These are phyloP conservation scores for Rhexocercosporidium sp. DNA, from an alignment of 2,329 filamentous ascomycete genomes.

Conservation along the genomic window DNA sequence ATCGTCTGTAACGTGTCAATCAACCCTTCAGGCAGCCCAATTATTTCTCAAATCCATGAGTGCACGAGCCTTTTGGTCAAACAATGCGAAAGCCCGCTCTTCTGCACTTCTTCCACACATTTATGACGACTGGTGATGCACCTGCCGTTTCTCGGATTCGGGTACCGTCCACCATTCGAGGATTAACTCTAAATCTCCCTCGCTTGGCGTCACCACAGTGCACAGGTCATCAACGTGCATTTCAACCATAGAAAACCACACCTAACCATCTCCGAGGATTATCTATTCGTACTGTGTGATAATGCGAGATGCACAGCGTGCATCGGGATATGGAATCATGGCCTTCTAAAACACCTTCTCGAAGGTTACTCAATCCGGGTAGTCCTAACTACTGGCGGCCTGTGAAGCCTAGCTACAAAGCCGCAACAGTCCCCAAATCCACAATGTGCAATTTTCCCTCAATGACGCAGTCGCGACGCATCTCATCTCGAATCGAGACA, in stretches of 20 bases:
- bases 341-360: conserved; percentile 14
- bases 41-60: not conserved
- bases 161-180: conserved; percentile 2
- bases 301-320: not conserved
- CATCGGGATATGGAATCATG: not conserved
- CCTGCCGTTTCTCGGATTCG: not conserved
- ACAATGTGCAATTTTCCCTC: conserved; percentile 6
- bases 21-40: conserved; percentile 16
- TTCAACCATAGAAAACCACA: conserved; percentile 8
- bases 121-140: not conserved
- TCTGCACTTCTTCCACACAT: conserved; percentile 21
- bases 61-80: not conserved
- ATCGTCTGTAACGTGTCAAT: conserved; percentile 27
- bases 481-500: not conserved
- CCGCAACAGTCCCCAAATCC: not conserved
- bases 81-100: conserved; percentile 20
- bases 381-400: not conserved
- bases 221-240: conserved; percentile 19
- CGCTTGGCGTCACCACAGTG: conserved; percentile 4
- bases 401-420: not conserved
- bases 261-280: conserved; percentile 3
- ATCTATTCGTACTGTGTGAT: not conserved
- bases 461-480: not conserved
- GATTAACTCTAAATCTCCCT: conserved; percentile 11
- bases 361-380: conserved; percentile 11